Conservation (phyloP, 192 early-diverging fungal species). For the Paraglomus occultum region DNA sequence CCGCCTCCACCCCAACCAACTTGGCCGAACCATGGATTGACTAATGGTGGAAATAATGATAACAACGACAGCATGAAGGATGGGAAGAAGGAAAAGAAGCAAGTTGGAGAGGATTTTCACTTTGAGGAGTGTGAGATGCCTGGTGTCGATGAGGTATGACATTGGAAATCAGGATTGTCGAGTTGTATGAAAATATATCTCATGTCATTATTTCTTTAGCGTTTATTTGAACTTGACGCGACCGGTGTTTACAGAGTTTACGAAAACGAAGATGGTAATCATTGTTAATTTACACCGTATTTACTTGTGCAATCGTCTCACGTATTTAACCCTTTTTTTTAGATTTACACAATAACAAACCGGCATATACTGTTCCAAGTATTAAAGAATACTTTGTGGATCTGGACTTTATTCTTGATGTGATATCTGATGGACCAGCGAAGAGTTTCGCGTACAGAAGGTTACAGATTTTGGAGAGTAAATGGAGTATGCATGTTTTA, state of each 20-base stretch:
- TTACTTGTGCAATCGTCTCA: no score
- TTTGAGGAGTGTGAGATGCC: conserved; percentile 37
- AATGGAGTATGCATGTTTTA: conserved; percentile 91
- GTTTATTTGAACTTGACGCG: conserved; percentile 49
- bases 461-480: conserved; percentile 85
- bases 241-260: conserved; percentile 66
- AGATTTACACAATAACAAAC: conserved; percentile 29
- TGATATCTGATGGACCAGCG: conserved; percentile 84
- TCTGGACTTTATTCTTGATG: conserved; percentile 72
- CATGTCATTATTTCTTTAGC: conserved; percentile 16
- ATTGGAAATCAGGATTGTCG: background rate
- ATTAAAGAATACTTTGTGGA: conserved; percentile 86
- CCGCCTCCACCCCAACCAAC: conserved; percentile 77
- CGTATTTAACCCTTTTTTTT: conserved; percentile 2
- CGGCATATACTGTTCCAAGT: conserved; percentile 57
- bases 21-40: conserved; percentile 45
- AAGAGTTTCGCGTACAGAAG: conserved; percentile 92
- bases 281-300: background rate
- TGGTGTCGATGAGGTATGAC: conserved; percentile 33
- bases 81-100: conserved; percentile 34
- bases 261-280: conserved; percentile 3
- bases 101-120: conserved; percentile 41
- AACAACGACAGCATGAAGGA: conserved; percentile 40
- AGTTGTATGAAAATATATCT: background rate
- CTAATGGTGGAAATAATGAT: conserved; percentile 11